Base-by-base conservation (phyloP, 495 filamentous ascomycete genomes). In the Pyrenula massariospora region DNA sequence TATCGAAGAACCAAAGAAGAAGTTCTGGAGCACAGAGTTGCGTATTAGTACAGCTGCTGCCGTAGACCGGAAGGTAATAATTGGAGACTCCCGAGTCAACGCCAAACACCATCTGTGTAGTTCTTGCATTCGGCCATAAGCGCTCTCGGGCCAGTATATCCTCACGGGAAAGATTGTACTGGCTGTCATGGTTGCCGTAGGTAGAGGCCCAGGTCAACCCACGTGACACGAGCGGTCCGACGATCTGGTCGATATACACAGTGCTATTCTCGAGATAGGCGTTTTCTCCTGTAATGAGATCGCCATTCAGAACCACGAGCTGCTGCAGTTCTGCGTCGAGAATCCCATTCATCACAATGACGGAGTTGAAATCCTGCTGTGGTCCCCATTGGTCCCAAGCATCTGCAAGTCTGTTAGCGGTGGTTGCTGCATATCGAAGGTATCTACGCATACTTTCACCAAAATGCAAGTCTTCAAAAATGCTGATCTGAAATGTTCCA, bases 1-100 rank as follows among this genome's bases (percentile, higher is more conserved):
- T 80, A 64, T 91, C 87, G 61, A 91, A 89, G 70, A 89, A 89
- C 84, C 84, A 91, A 25, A 89, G 73, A 2, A 91, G 59, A 12
- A 84, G 68, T 12, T 66, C 66, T 8, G 78, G 79, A 1, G 56
- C 69, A 15, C 31, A 42, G 0, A 53, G 57, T 20, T 22, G 49
- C 25, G 56, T 54, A 0, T 69, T 67, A 0, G 66, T 25, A 49
- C 69, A 66, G 10, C 56, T 25, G n/a, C 66, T 56, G 10, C 63
- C 56, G 56, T 74, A 80, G 0, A 84, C 66, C 0, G 71, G 73
- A 1, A 89, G 67, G 58, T 81, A 87, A 62, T 89, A 89, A 59
- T 91, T 89, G 0, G 82, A 78, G 0, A 86, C 70, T n/a, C 86
- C 87, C 2, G 78, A 71, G 49, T 59, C 22, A 47, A 22, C 56